Conservation (phyloP, 768 basidiomycete species). For the Hydnum rufescens region DNA sequence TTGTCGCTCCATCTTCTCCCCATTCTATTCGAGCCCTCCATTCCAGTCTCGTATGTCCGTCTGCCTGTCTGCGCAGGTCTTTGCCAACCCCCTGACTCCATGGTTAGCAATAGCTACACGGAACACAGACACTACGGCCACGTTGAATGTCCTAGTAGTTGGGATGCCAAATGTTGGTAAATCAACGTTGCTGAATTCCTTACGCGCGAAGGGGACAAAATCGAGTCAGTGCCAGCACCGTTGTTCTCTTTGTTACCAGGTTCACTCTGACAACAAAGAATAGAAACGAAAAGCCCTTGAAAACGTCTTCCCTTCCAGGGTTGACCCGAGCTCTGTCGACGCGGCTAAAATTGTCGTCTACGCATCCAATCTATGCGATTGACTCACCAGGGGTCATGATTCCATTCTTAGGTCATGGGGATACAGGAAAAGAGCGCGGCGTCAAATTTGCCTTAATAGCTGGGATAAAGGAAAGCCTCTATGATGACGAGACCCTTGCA, state of each 20-base stretch:
- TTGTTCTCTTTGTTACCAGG: neutral
- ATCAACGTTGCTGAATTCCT: conserved; percentile 78
- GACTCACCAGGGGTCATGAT: conserved; percentile 97
- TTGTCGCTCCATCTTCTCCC: conserved; percentile 9
- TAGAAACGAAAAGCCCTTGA: conserved; percentile 63
- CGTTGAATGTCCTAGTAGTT: conserved; percentile 77
- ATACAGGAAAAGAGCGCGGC: conserved; percentile 72
- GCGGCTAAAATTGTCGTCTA: conserved; percentile 69
- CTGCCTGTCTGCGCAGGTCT: conserved; percentile 5
- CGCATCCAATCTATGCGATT: conserved; percentile 54
- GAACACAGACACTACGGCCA: conserved; percentile 41
- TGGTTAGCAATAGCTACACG: conserved; percentile 43
- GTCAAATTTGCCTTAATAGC: conserved; percentile 92
- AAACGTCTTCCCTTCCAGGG: conserved; percentile 77
- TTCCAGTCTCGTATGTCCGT: conserved; percentile 57
- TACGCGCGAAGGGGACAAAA: conserved; percentile 68
- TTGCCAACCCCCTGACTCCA: neutral
- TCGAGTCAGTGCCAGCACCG: conserved; percentile 30
- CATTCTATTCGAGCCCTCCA: conserved; percentile 31
- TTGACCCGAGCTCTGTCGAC: conserved; percentile 79
- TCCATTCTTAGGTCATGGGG: conserved; percentile 76
- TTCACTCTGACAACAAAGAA: conserved; percentile 20
- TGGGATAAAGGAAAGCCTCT: conserved; percentile 85
- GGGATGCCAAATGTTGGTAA: conserved; percentile 99
- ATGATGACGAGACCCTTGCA: conserved; percentile 67